Base-by-base conservation (phyloP, 169 alveolate genomes). In the Plasmodium adleri region DNA sequence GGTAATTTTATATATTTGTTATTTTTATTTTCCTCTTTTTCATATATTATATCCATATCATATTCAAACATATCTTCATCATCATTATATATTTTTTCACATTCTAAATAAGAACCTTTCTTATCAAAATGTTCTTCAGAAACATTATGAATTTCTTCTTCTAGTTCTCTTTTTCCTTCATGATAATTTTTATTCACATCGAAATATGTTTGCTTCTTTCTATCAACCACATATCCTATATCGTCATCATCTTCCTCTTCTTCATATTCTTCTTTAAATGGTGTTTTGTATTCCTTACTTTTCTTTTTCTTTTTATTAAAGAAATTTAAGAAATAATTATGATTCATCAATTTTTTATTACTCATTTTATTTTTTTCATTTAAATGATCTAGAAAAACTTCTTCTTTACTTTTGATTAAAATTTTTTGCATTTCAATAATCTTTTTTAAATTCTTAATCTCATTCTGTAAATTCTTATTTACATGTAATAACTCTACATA, bases 391-490 rank as follows among this genome's bases (percentile, higher is more conserved):
- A 3, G 67, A 13, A 74, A 74, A 28, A 68, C 20, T 9, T 54
- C 72, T 56, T 83, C 85, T 45, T 63, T 83, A 13, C 91, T 83
- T 56, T 83, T 67, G 4, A 83, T 67, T 39, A 83, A 68, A 32
- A 22, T 49, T 43, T 83, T 83, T 32, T 83, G 91, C 74, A 83
- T 83, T 63, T 83, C 91, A 26, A 83, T 83, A 20, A 68, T 68
- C 52, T 68, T 83, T 49, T 68, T 58, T 54, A 83, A 60, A 20
- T 50, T 68, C 54, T 83, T 83, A 10, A 83, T 83, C 59, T 83
- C 85, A 56, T 68, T 68, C 15, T 83, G 91, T 9, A 83, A 43
- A 54, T 17, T 28, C n/a, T 83, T 83, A 67, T 83, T 83, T 49
- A 54, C 91, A 26, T 83, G 85, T 45, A 83, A 20, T 20, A 83